Evolutionary conservation across 495 filamentous ascomycete species (phyloP).

Genomic region (Trichocladium uniseriatum): DNA sequence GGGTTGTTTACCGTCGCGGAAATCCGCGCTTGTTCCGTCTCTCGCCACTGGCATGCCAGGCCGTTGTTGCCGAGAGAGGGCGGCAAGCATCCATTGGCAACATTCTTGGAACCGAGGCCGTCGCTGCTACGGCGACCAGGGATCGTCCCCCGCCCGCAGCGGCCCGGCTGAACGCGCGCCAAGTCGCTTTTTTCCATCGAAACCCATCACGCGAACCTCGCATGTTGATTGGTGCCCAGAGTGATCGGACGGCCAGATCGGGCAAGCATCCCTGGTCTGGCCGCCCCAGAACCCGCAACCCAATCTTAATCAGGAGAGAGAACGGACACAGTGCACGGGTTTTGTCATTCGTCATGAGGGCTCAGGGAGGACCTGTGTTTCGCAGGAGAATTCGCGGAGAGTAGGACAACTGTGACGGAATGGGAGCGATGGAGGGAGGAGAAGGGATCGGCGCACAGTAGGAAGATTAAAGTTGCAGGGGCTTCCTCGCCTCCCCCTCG

Average conservation of each 20-base stretch:
- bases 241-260: slow-evolving; percentile 10
- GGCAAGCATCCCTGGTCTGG: too few relatives aligned
- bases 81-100: too few relatives aligned
- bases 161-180: neutral
- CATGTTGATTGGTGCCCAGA: slow-evolving; percentile 17
- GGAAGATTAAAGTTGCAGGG: neutral
- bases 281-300: too few relatives aligned
- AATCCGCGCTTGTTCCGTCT: too few relatives aligned
- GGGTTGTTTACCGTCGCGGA: too few relatives aligned
- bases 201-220: slow-evolving; percentile 6
- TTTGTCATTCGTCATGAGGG: too few relatives aligned
- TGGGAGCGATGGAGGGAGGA: neutral
- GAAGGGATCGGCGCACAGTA: neutral
- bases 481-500: neutral
- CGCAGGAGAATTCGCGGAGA: neutral
- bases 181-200: neutral
- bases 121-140: neutral
- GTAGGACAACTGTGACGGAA: neutral
- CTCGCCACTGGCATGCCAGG: too few relatives aligned
- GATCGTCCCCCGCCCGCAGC: neutral
- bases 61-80: too few relatives aligned
- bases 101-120: neutral
- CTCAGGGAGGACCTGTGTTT: too few relatives aligned
- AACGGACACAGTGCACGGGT: too few relatives aligned
- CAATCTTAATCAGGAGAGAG: too few relatives aligned